These are phyloP conservation scores for Solanum tarapatanum DNA, from an alignment of 257 asterid genomes.

Conservation along the genomic window DNA sequence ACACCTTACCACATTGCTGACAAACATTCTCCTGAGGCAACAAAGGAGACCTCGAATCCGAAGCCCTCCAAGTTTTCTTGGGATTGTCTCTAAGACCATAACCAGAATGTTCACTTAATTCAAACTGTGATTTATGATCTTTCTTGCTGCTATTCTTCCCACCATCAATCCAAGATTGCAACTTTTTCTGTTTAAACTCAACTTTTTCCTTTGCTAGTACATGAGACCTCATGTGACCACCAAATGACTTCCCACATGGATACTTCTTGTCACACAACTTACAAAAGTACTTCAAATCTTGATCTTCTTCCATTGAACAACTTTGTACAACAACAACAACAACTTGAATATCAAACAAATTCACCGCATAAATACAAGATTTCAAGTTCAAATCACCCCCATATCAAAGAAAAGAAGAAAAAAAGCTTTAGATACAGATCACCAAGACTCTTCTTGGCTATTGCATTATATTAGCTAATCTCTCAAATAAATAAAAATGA, in stretches of 20 bases:
- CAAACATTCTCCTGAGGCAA: constrained; percentile 54
- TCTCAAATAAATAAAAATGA: constrained; percentile 1
- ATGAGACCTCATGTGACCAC: constrained; percentile 92
- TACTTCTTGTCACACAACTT: constrained; percentile 57
- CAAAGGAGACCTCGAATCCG: constrained; percentile 37
- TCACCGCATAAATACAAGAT: background rate
- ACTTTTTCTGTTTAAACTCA: constrained; percentile 25
- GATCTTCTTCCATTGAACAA: constrained; percentile 37
- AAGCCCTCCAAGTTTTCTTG: constrained; percentile 74
- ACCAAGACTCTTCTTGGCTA: background rate
- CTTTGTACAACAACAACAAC: background rate
- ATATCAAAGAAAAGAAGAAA: background rate
- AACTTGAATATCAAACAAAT: background rate
- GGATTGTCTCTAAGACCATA: constrained; percentile 85
- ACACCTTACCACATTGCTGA: constrained; percentile 90
- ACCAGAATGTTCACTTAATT: constrained; percentile 36
- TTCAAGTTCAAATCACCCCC: background rate
- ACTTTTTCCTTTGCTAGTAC: constrained; percentile 31
- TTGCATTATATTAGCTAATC: background rate
- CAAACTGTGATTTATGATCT: constrained; percentile 17
- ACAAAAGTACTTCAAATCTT: constrained; percentile 48
- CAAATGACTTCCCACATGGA: constrained; percentile 81
- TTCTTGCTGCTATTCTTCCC: constrained; percentile 2
- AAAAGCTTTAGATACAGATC: background rate
- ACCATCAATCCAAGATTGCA: constrained; percentile 11